These are phyloP conservation scores for Russula griseocarnosa DNA, from an alignment of 768 basidiomycete genomes.

Conservation along the genomic window DNA sequence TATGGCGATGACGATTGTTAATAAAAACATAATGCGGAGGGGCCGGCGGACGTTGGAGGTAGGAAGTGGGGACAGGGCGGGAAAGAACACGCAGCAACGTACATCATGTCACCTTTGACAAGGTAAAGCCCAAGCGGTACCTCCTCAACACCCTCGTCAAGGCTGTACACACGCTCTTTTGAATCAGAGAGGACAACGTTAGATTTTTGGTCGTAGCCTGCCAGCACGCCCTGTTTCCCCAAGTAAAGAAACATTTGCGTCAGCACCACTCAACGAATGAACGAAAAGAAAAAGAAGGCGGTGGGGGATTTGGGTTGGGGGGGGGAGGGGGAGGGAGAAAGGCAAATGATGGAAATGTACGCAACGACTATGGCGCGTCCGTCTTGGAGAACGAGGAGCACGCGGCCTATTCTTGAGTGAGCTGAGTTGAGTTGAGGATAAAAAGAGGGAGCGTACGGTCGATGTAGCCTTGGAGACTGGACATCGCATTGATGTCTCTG, in stretches of 20 bases:
- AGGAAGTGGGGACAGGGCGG: background rate
- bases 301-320: background rate
- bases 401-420: conserved; percentile 59
- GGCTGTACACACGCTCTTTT: conserved; percentile 87
- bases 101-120: conserved; percentile 99
- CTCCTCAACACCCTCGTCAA: conserved; percentile 92
- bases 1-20: background rate
- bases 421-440: background rate
- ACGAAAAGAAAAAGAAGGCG: background rate
- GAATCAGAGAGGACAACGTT: conserved; percentile 94
- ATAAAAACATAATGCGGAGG: background rate
- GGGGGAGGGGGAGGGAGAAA: too few species aligned
- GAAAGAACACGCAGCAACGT: conserved; percentile 36
- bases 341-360: conserved; percentile 32
- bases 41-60: background rate
- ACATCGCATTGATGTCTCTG: conserved; percentile 45
- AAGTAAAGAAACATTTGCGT: background rate
- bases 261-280: background rate
- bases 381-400: conserved; percentile 93
- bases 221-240: conserved; percentile 68
- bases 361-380: conserved; percentile 87
- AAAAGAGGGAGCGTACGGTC: conserved; percentile 54
- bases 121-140: conserved; percentile 92
- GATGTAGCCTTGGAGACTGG: conserved; percentile 88
- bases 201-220: conserved; percentile 92